These are phyloP conservation scores for Borovskyia barvae DNA, from an alignment of 208 protist genomes.

Conservation along the genomic window DNA sequence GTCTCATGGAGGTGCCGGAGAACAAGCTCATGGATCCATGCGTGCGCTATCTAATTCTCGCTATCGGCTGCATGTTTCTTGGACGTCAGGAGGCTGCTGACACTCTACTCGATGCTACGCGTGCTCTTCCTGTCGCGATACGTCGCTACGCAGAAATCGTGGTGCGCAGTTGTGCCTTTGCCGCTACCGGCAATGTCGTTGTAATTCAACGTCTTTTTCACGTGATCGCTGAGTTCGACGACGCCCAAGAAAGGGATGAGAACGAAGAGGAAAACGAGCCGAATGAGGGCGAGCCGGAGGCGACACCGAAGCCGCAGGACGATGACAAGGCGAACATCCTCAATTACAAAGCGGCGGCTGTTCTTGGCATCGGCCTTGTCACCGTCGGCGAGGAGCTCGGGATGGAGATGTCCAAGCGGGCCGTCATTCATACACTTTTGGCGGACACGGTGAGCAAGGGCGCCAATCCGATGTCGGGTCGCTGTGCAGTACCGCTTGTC, in stretches of 20 bases:
- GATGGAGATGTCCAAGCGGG: slow-evolving; percentile 96
- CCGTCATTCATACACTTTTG: slow-evolving; percentile 96
- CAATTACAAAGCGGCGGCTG: slow-evolving; percentile 94
- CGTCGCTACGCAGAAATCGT: slow-evolving; percentile 92
- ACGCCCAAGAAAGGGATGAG: slow-evolving; percentile 37
- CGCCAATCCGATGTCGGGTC: slow-evolving; percentile 73
- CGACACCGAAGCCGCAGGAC: slow-evolving; percentile 12
- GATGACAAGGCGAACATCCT: slow-evolving; percentile 36
- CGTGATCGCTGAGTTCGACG: slow-evolving; percentile 93
- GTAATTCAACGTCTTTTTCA: slow-evolving; percentile 97
- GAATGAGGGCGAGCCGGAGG: slow-evolving; percentile 7
- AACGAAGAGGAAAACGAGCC: slow-evolving; percentile 29
- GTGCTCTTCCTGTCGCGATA: slow-evolving; percentile 75
- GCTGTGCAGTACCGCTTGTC: slow-evolving; percentile 97
- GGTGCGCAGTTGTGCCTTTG: slow-evolving; percentile 97
- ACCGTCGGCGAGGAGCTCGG: slow-evolving; percentile 98
- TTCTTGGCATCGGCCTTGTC: slow-evolving; percentile 97
- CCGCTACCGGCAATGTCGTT: slow-evolving; percentile 98
- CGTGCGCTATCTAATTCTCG: slow-evolving; percentile 92
- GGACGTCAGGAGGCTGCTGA: slow-evolving; percentile 93
- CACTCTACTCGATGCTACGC: slow-evolving; percentile 90
- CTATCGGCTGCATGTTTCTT: slow-evolving; percentile 95
- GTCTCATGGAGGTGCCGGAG: slow-evolving; percentile 88
- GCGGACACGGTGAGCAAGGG: slow-evolving; percentile 86
- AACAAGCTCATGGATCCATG: slow-evolving; percentile 59